A percentile compares a stretch with the other conserved stretches of the same genome.
These are phyloP conservation scores for Spergularia bocconei DNA, from an alignment of 148 eudicot genomes.

Conservation along the genomic window DNA sequence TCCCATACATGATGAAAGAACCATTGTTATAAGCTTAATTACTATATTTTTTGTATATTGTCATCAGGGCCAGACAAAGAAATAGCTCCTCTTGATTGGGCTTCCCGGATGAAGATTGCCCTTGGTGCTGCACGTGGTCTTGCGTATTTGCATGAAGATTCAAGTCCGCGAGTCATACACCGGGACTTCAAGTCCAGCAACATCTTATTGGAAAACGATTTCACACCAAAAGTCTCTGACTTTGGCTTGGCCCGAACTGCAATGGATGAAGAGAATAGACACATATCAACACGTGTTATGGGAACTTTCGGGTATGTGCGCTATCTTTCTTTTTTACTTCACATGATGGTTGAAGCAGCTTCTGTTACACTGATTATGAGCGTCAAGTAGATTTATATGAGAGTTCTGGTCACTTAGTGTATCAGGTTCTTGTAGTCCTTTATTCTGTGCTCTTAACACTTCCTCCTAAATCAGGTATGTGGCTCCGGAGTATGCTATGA, in stretches of 20 bases:
- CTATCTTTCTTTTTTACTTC: not conserved
- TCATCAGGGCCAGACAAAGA: slow-evolving; percentile 59
- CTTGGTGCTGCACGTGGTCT: slow-evolving; percentile 96
- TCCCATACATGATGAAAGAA: not conserved
- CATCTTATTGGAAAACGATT: slow-evolving; percentile 85
- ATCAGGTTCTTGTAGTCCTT: not conserved
- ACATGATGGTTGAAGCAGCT: not conserved
- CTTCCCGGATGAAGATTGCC: slow-evolving; percentile 73
- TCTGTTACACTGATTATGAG: not conserved
- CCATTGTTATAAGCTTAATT: not conserved
- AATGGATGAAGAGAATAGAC: slow-evolving; percentile 64
- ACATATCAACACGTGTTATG: slow-evolving; percentile 93
- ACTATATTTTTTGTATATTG: slow-evolving; percentile 1
- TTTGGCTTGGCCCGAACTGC: slow-evolving; percentile 93
- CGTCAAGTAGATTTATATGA: too few species aligned
- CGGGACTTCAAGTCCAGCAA: slow-evolving; percentile 96
- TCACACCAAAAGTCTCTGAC: slow-evolving; percentile 96
- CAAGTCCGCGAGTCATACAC: slow-evolving; percentile 93
- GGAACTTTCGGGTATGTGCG: slow-evolving; percentile 87
- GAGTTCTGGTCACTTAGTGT: not conserved
- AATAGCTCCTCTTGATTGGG: slow-evolving; percentile 81
- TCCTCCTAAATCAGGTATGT: slow-evolving; percentile 57
- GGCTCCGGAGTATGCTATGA: slow-evolving; percentile 99
- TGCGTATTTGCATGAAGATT: slow-evolving; percentile 96
- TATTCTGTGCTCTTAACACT: not conserved